Evolutionary conservation across 345 rosid species (phyloP).

Genomic region (Gossypium herbaceum): DNA sequence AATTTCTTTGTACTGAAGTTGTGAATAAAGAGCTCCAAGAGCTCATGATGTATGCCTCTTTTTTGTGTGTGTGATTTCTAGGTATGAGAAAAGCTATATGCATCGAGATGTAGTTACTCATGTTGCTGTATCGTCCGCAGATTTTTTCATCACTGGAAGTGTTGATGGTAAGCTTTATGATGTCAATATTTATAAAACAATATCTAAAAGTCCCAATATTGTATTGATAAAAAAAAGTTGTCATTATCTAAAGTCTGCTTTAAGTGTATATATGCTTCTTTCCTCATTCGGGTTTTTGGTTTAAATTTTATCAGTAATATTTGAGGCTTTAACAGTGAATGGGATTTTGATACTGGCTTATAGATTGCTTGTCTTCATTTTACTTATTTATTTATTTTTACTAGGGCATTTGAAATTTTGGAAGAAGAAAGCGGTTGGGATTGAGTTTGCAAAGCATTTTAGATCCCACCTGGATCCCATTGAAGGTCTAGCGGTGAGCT

Average conservation of each 20-base stretch:
- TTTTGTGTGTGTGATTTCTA: slow-evolving; percentile 17
- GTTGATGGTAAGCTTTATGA: slow-evolving; percentile 56
- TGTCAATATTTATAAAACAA: background rate
- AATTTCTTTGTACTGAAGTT: background rate
- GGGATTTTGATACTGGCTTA: background rate
- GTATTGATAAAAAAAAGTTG: background rate
- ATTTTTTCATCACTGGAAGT: slow-evolving; percentile 90
- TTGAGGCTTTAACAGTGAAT: background rate
- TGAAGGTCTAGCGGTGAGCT: slow-evolving; percentile 87
- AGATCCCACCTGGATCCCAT: slow-evolving; percentile 93
- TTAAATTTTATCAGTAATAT: background rate
- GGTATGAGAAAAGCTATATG: slow-evolving; percentile 99
- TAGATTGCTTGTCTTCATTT: background rate
- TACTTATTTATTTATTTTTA: slow-evolving; percentile 8
- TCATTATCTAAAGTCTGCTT: background rate
- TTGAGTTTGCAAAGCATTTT: slow-evolving; percentile 97
- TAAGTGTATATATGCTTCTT: background rate
- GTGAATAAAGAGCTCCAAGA: background rate
- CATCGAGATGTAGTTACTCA: slow-evolving; percentile 95
- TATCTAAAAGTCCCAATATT: background rate
- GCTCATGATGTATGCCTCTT: background rate
- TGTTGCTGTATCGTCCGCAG: slow-evolving; percentile 89
- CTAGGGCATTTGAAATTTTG: slow-evolving; percentile 96
- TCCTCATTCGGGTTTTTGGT: background rate
- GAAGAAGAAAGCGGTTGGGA: slow-evolving; percentile 83